Conservation (phyloP, 176 grass and related monocot species). For the Oryza punctata region DNA sequence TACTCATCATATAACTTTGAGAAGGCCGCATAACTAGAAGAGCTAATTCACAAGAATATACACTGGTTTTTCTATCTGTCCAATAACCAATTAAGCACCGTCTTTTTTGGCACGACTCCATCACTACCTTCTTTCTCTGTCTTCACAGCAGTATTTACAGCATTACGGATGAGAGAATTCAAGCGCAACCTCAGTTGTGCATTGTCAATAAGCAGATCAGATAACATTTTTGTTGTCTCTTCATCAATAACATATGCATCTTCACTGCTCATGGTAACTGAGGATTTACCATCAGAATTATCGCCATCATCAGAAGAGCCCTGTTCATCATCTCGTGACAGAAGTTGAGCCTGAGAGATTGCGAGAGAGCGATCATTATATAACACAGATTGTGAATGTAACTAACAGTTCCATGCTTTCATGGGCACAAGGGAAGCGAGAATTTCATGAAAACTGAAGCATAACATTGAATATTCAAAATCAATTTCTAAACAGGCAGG, state of each 20-base stretch:
- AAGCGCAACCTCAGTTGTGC: slow-evolving; percentile 74
- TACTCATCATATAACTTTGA: slow-evolving; percentile 45
- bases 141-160: slow-evolving; percentile 59
- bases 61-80: slow-evolving; percentile 54
- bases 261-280: slow-evolving; percentile 46
- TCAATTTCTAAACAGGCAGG: background rate
- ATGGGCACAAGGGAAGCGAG: background rate
- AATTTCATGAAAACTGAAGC: background rate
- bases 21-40: slow-evolving; percentile 40
- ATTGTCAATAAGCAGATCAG: slow-evolving; percentile 87
- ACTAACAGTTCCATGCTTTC: background rate
- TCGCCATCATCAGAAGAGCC: slow-evolving; percentile 47
- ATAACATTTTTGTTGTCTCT: slow-evolving; percentile 69
- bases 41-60: slow-evolving; percentile 64
- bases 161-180: slow-evolving; percentile 66
- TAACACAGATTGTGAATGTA: background rate
- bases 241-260: slow-evolving; percentile 48
- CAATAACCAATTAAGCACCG: slow-evolving; percentile 83
- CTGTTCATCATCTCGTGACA: slow-evolving; percentile 65
- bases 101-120: slow-evolving; percentile 60
- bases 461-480: background rate
- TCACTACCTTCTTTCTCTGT: slow-evolving; percentile 64
- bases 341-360: slow-evolving; percentile 75
- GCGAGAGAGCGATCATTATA: background rate
- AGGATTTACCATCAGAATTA: slow-evolving; percentile 52